Base-by-base conservation (phyloP, 2,329 filamentous ascomycete species). In the Helminthosporium solani region DNA sequence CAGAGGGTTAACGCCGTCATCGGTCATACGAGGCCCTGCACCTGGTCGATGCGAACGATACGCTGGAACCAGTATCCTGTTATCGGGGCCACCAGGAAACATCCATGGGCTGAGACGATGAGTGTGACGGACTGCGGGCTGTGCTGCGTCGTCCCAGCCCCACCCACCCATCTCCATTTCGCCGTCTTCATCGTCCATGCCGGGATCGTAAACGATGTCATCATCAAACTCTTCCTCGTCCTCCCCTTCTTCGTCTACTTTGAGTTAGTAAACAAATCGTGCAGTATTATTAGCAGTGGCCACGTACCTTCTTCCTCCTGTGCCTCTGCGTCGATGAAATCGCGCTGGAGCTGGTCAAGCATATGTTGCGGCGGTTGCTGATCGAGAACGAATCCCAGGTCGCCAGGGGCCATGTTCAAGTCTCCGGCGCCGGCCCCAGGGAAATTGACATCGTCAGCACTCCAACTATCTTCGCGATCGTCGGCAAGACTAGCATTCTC, bases 1-100 rank as follows among this genome's bases (percentile, higher is more conserved):
- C 11, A 97, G 77, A 34, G 92, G 92, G 63, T 97, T 96, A 18
- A 84, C 78, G 3, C 90, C 90, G 64, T 96, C 91, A 54, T 96
- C 90, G 27, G 80, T 78, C 21, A 77, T 77, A 46, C 80, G 78
- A 42, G 80, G 73, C 25, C 79, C 75, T 16, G 73, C 74, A 37
- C 77, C 77, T 42, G 78, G 69, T 46, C 82, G 76, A 57, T 83
- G 79, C 7, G 74, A 70, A 50, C 77, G 72, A 54, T 81, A 75
- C 70, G 75, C 68, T 19, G 70, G 67, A 12, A 70, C 66, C 23
- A 68, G 58, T 30, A 69, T 66, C 21, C 63, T 57, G 38, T 66
- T 61, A 33, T 80, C 78, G 53, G 78, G 75, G 28, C 79, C 75
- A 42, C 75, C 76, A 50, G 80, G 77, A 58, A 86, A 81, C 56